These are phyloP conservation scores for Calonectria hongkongensis DNA, from an alignment of 2,329 filamentous ascomycete genomes.

Conservation along the genomic window DNA sequence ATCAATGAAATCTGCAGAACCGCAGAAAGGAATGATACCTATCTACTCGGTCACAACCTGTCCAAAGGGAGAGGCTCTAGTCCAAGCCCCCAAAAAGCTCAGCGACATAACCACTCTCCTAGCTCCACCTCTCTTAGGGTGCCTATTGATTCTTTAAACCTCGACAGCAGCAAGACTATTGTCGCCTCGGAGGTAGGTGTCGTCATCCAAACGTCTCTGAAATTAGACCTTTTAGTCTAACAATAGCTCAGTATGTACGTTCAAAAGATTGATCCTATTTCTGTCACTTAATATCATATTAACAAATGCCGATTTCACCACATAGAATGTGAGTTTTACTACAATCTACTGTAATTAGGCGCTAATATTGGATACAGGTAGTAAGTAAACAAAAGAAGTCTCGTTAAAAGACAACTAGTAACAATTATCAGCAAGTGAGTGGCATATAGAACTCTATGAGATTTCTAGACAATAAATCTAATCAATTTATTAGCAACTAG, in stretches of 20 bases:
- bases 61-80: not conserved
- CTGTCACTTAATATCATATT: not conserved
- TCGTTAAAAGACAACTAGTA: not conserved
- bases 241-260: not conserved
- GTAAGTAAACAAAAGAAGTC: not conserved
- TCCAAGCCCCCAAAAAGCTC: not conserved
- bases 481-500: not conserved
- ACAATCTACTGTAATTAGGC: fast-evolving
- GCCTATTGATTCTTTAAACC: not conserved
- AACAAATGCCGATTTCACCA: not conserved
- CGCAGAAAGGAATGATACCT: not conserved
- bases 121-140: not conserved
- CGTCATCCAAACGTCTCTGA: too few species aligned
- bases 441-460: not conserved
- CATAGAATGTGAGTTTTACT: conserved; percentile 6
- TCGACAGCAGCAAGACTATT: not conserved
- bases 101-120: not conserved
- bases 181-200: not conserved
- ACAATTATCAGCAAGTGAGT: conserved; percentile 6
- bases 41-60: not conserved
- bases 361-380: not conserved
- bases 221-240: not conserved
- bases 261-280: not conserved
- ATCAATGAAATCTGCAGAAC: not conserved
- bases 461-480: not conserved